phyloP scores from a whole-genome alignment of 805 yeast species.

The Suhomyces sp. region DNA sequence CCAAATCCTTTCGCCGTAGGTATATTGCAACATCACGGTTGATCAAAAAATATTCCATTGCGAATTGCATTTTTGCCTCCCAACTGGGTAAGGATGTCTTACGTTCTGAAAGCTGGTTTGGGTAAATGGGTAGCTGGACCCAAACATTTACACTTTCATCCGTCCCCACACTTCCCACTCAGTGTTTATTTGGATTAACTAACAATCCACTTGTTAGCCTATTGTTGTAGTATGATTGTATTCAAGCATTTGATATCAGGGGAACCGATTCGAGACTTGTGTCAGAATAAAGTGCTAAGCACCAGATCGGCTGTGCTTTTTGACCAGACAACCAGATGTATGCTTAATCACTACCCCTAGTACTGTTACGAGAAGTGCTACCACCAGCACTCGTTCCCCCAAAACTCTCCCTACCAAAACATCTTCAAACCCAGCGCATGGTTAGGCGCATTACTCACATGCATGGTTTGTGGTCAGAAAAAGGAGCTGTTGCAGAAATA shows the following conservation, averaged over 20 bases:
- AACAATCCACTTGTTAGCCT: background rate
- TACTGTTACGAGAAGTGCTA: background rate
- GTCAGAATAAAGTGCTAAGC: background rate
- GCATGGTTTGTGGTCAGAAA: background rate
- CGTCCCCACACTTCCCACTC: background rate
- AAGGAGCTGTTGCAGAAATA: background rate
- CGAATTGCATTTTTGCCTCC: background rate
- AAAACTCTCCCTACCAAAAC: background rate
- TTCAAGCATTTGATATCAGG: background rate
- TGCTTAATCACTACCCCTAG: background rate
- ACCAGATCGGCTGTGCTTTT: background rate
- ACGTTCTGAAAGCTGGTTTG: background rate
- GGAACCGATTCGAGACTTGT: background rate
- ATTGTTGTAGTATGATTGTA: background rate
- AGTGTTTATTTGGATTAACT: background rate
- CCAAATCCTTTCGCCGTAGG: background rate
- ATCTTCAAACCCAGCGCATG: background rate
- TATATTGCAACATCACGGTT: background rate
- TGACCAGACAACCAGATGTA: background rate
- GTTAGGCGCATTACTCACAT: background rate
- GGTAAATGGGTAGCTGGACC: background rate
- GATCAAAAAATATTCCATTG: background rate
- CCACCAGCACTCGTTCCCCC: background rate
- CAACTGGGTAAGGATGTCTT: background rate
- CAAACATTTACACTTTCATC: background rate